Evolutionary conservation across 2,329 filamentous ascomycete genomes (phyloP).

Genomic region (Aureobasidium sp.): DNA sequence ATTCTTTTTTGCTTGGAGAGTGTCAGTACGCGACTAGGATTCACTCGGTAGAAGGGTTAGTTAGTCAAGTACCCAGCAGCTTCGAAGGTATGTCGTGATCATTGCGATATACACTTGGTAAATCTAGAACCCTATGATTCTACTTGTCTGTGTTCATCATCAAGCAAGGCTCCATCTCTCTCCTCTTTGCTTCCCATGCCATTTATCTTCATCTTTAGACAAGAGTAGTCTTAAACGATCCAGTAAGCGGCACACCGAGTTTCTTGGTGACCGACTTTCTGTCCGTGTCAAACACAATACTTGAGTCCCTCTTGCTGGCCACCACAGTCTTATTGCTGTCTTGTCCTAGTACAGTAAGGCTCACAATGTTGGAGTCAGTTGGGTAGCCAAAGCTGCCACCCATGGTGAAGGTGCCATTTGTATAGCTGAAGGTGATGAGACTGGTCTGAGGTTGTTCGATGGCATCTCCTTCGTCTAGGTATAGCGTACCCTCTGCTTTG

Average conservation of each 20-base stretch:
- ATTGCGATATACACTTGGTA: not conserved
- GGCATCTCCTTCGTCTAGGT: conserved; percentile 70
- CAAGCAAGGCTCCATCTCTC: not conserved
- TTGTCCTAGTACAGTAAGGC: conserved; percentile 5
- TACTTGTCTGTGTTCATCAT: not conserved
- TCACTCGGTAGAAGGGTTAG: too few species aligned
- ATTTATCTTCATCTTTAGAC: not conserved
- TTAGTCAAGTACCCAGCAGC: too few species aligned
- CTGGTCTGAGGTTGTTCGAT: conserved; percentile 53
- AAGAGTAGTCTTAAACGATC: not conserved
- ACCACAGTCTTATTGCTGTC: not conserved
- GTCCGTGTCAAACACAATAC: not conserved
- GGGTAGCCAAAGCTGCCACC: conserved; percentile 17
- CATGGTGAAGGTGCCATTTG: conserved; percentile 41
- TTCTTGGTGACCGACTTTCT: conserved; percentile 2
- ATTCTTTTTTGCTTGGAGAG: not conserved
- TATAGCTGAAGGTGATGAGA: conserved; percentile 54
- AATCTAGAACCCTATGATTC: not conserved
- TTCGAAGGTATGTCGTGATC: too few species aligned
- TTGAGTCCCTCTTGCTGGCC: not conserved
- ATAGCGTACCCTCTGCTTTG: conserved; percentile 59
- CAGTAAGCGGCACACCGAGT: not conserved
- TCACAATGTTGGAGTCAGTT: not conserved
- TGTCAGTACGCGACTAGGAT: too few species aligned
- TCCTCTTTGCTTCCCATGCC: not conserved